Evolutionary conservation across 768 basidiomycete genomes (phyloP).

Genomic region (Psilocybe azurescens): DNA sequence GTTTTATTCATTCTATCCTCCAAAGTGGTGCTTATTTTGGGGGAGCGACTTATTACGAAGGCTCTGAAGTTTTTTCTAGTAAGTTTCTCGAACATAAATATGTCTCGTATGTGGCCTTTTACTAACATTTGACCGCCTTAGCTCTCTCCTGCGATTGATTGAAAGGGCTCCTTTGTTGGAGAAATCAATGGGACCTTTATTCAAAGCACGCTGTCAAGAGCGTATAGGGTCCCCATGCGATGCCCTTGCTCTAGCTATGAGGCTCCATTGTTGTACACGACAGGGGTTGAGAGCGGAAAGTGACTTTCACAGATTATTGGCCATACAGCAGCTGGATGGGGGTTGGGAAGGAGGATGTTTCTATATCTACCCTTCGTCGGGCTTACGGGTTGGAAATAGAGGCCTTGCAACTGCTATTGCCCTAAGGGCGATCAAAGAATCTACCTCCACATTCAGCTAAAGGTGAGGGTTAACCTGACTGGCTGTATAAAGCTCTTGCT

Average conservation of each 20-base stretch:
- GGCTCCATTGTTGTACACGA: too few relatives aligned
- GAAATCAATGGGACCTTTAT: conserved; percentile 32
- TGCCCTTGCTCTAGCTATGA: too few relatives aligned
- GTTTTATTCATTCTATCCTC: not conserved
- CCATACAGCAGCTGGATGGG: conserved; percentile 32
- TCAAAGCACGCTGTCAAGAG: conserved; percentile 40
- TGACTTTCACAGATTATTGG: too few relatives aligned
- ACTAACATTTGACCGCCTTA: not conserved
- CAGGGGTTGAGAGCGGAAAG: too few relatives aligned
- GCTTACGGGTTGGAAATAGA: conserved; percentile 40
- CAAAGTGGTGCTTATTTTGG: not conserved
- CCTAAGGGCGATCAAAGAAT: conserved; percentile 8
- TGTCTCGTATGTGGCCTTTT: not conserved
- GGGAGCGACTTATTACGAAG: not conserved
- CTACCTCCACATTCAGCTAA: not conserved
- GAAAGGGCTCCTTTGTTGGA: not conserved
- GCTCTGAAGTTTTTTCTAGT: not conserved
- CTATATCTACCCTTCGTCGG: conserved; percentile 39
- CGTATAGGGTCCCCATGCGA: conserved; percentile 32
- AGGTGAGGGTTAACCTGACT: too few relatives aligned
- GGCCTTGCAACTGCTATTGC: conserved; percentile 45
- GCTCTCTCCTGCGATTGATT: not conserved
- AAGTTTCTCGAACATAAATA: not conserved
- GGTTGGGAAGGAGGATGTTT: conserved; percentile 43
- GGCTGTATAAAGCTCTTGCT: too few relatives aligned